These are phyloP conservation scores for Microdochium nivale DNA, from an alignment of 2,329 filamentous ascomycete species.

Conservation along the genomic window DNA sequence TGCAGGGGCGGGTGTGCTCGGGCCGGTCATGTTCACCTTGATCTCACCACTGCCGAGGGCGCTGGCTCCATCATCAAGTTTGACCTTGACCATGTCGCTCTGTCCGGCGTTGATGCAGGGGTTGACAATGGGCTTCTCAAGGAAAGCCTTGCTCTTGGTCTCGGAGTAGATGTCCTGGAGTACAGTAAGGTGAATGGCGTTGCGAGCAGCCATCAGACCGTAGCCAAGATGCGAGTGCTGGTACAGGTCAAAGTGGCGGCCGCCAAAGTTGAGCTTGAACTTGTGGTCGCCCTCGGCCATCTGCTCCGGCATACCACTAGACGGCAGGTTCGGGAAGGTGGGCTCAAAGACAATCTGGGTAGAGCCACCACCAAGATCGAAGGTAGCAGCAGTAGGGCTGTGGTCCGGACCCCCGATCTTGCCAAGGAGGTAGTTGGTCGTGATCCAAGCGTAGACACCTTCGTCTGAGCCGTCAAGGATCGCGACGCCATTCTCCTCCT, in stretches of 20 bases:
- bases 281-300: constrained; percentile 91
- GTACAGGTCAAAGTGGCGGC: constrained; percentile 85
- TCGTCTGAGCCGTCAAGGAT: constrained; percentile 98
- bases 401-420: constrained; percentile 93
- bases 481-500: constrained; percentile 77
- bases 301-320: constrained; percentile 76
- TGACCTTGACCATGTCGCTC: constrained; percentile 63
- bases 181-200: constrained; percentile 71
- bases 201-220: constrained; percentile 89
- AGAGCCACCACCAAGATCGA: constrained; percentile 92
- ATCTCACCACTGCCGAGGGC: constrained; percentile 51
- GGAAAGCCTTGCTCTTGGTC: constrained; percentile 41
- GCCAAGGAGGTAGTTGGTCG: constrained; percentile 93
- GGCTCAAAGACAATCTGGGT: constrained; percentile 99
- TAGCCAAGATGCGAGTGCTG: constrained; percentile 98
- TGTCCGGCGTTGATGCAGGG: constrained; percentile 72
- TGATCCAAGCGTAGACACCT: constrained; percentile 98
- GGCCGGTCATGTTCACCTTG: constrained; percentile 82
- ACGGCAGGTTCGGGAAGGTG: constrained; percentile 66
- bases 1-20: constrained; percentile 62
- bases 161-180: constrained; percentile 62
- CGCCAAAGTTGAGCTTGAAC: constrained; percentile 84
- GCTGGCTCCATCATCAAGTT: constrained; percentile 53
- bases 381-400: constrained; percentile 84
- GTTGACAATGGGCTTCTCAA: constrained; percentile 25